Percentiles rank a stretch among this genome's conserved stretches.
Evolutionary conservation across 495 filamentous ascomycete genomes (phyloP).

Genomic region (Clavariopsis aquatica): DNA sequence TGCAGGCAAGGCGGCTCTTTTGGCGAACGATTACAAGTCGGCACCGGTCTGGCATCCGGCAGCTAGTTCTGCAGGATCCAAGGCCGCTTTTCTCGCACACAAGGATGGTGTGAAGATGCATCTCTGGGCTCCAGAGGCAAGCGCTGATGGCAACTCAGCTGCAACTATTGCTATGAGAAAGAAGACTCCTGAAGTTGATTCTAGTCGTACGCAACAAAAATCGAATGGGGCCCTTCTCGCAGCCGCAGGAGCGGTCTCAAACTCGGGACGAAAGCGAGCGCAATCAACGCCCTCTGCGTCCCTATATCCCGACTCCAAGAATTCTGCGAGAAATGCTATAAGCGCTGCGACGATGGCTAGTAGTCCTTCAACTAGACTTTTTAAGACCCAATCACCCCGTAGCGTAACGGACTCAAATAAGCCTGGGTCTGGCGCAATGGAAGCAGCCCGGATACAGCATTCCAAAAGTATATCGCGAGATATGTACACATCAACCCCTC

Average conservation of each 20-base stretch:
- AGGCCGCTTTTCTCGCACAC: conserved; percentile 70
- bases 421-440: conserved; percentile 48
- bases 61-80: conserved; percentile 62
- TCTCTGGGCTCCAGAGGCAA: conserved; percentile 52
- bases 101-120: conserved; percentile 60
- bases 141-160: conserved; percentile 58
- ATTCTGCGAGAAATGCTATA: conserved; percentile 63
- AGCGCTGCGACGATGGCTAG: conserved; percentile 66
- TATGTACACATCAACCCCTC: conserved; percentile 76
- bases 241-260: conserved; percentile 67
- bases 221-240: conserved; percentile 65
- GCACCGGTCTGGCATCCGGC: conserved; percentile 57
- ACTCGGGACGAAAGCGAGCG: conserved; percentile 61
- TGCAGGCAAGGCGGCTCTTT: conserved; percentile 66
- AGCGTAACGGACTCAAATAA: conserved; percentile 27
- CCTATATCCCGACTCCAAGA: conserved; percentile 59
- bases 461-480: conserved; percentile 55
- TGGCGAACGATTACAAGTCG: conserved; percentile 68
- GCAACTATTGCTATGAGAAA: conserved; percentile 58
- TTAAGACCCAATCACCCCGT: conserved; percentile 1
- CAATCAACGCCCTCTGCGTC: conserved; percentile 61
- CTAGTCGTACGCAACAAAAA: conserved; percentile 51
- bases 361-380: conserved; percentile 41
- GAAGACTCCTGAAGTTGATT: conserved; percentile 49
- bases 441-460: conserved; percentile 61